Base-by-base conservation (phyloP, 2,329 filamentous ascomycete genomes). In the Sporothrix humicola region DNA sequence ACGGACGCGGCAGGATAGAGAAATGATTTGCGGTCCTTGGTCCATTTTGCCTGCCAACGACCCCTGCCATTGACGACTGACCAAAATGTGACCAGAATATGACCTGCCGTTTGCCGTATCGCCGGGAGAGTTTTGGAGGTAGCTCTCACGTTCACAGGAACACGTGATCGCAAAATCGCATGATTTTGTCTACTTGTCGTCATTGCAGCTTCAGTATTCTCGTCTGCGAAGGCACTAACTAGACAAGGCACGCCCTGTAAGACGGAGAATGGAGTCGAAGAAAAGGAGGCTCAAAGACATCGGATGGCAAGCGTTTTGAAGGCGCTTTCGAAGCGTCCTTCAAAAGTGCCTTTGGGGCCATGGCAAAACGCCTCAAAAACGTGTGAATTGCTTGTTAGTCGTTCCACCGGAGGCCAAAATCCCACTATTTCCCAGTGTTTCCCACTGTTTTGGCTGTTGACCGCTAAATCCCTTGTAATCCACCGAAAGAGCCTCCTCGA, bases 221-320 rank as follows among this genome's bases (percentile, higher is more conserved):
- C 31, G 31, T 37, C 2, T 37, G 31, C 31, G 7, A 37, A 37
- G 31, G 31, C 31, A 37, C 31, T 37, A 37, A 7, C 58, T 42
- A 20, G 17, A 12, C 20, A 26, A 13, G 17, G 44, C 6, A 2
- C 6, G 37, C 17, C 17, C 3, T 17, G 5, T n/a, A 56, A 23
- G 37, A 65, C 37, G n/a, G n/a, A 46, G 59, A 9, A 44, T 54
- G n/a, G 4, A 54, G 50, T n/a, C 50, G 5, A 15, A n/a, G 10
- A 54, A 54, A 54, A n/a, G 17, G 52, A 54, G 52, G 52, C 61
- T 65, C 61, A 42, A n/a, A 48, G 42, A 48, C 42, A 65, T 48
- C 61, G 23, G 61, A 26, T 26, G 42, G 42, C 61, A 48, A 10
- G 42, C 61, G 23, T 7, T 3, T 37, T 37, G 31, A 37, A 37